phyloP scores from a whole-genome alignment of 768 basidiomycete genomes.

The Podaxis carcinomalis region DNA sequence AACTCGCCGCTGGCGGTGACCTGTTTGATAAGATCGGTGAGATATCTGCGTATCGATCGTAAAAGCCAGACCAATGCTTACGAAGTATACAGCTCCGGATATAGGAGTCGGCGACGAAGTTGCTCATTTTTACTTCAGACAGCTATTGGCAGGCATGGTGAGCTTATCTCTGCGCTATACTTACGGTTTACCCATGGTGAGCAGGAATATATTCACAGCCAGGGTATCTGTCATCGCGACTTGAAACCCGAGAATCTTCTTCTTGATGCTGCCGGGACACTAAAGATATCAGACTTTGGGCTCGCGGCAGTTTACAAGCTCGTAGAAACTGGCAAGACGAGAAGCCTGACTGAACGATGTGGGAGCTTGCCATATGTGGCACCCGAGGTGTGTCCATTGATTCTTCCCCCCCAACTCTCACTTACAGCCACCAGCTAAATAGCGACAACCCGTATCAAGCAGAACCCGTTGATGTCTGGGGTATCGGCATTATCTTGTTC shows the following conservation, averaged over 20 bases:
- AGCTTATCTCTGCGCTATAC: conserved; percentile 18
- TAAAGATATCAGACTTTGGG: conserved; percentile 96
- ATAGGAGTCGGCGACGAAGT: conserved; percentile 82
- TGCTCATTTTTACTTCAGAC: conserved; percentile 87
- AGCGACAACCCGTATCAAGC: conserved; percentile 70
- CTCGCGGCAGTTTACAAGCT: conserved; percentile 87
- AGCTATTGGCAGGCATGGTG: conserved; percentile 82
- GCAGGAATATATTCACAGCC: conserved; percentile 78
- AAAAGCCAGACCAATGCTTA: not conserved
- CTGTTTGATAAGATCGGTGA: conserved; percentile 97
- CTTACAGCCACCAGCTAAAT: conserved; percentile 49
- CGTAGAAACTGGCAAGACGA: conserved; percentile 73
- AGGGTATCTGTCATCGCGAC: conserved; percentile 95
- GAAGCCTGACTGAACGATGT: conserved; percentile 75
- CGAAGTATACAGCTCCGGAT: conserved; percentile 66
- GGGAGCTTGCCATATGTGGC: conserved; percentile 94
- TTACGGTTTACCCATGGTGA: not conserved
- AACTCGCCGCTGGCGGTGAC: conserved; percentile 91
- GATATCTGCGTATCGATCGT: conserved; percentile 18
- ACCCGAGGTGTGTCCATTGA: conserved; percentile 65
- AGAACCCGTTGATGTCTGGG: conserved; percentile 96
- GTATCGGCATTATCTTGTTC: conserved; percentile 90
- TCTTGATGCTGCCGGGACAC: conserved; percentile 73
- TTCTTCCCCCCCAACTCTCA: not conserved
- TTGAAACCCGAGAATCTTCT: conserved; percentile 96